Evolutionary conservation across 2,329 filamentous ascomycete genomes (phyloP).

Genomic region (Penicillium sp.): DNA sequence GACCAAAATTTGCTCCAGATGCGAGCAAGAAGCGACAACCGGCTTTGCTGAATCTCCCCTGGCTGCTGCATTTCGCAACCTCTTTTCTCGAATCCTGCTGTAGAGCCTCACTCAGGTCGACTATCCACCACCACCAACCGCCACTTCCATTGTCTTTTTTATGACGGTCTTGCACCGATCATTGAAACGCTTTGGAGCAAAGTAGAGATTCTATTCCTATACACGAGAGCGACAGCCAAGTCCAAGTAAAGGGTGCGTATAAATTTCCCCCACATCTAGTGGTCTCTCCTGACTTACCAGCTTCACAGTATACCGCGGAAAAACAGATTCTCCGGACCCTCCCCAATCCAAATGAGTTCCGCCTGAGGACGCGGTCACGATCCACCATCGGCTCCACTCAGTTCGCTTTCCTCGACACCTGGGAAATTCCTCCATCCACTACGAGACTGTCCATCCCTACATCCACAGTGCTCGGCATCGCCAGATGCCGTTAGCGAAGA

Average conservation of each 20-base stretch:
- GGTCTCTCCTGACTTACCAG: conserved; percentile 27
- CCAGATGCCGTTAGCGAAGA: conserved; percentile 51
- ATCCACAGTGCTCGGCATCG: conserved; percentile 23
- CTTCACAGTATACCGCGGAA: conserved; percentile 34
- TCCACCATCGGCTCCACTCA: conserved; percentile 30
- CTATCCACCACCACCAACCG: not conserved
- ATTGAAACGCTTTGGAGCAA: not conserved
- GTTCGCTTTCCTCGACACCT: conserved; percentile 23
- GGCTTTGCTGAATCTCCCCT: not conserved
- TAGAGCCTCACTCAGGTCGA: conserved; percentile 27
- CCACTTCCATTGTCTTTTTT: not conserved
- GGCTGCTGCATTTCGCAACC: not conserved
- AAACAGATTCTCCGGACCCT: conserved; percentile 39
- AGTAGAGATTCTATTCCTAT: conserved; percentile 2
- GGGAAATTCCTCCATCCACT: conserved; percentile 22
- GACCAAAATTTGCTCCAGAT: not conserved
- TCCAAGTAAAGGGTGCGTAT: conserved; percentile 23
- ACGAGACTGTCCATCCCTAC: conserved; percentile 13
- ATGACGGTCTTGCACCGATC: not conserved
- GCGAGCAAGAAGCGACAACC: not conserved
- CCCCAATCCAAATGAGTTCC: conserved; percentile 39
- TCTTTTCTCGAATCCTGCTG: conserved; percentile 23
- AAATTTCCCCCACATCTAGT: conserved; percentile 15
- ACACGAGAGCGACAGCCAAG: not conserved
- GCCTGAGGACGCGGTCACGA: conserved; percentile 37